Evolutionary conservation across 192 early-diverging fungal species (phyloP), one percentile per base, ranked within the genome.

Genomic region (Oehlia diaphana): DNA sequence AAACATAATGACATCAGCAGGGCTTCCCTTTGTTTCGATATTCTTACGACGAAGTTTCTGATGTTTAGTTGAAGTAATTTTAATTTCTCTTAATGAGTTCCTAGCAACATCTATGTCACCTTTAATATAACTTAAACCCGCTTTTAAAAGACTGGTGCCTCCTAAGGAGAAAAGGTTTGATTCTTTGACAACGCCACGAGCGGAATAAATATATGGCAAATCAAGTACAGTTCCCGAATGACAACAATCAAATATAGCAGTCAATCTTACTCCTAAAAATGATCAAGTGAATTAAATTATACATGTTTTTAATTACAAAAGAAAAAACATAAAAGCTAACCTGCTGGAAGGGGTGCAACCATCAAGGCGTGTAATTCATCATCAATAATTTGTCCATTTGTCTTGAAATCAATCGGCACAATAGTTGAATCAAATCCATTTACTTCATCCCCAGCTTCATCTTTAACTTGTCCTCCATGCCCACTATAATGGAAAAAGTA

Each of bases 401-500:
- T 71, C 73, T 84, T 39, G 63, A 85, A 85, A 75, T 90, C 89
- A 2, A 87, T 74, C 16, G 94, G 94, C 68, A 92, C 91, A 79
- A 95, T 94, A 3, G 93, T 92, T 80, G n/a, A n/a, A n/a, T n/a
- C n/a, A n/a, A n/a, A n/a, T n/a, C n/a, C n/a, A n/a, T n/a, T n/a
- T n/a, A n/a, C n/a, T n/a, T n/a, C n/a, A n/a, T n/a, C n/a, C n/a
- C 94, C 92, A 50, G 87, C 80, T 19, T 70, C 63, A 84, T 92
- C 91, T 44, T 64, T 71, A 8, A 86, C 84, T 62, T 89, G 89
- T 35, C 87, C 89, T 42, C 94, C 94, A 79, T 95, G 94, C 61
- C 94, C 94, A 78, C 91, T 92, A 82, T 87, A 95, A 82, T 95
- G 94, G 83, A 94, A 91, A 82, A 95, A 93, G 86, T 93, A 93